A percentile compares a stretch with the other conserved stretches of the same genome.
phyloP scores from a whole-genome alignment of 2,329 filamentous ascomycete genomes.

The Apiospora phragmitis region DNA sequence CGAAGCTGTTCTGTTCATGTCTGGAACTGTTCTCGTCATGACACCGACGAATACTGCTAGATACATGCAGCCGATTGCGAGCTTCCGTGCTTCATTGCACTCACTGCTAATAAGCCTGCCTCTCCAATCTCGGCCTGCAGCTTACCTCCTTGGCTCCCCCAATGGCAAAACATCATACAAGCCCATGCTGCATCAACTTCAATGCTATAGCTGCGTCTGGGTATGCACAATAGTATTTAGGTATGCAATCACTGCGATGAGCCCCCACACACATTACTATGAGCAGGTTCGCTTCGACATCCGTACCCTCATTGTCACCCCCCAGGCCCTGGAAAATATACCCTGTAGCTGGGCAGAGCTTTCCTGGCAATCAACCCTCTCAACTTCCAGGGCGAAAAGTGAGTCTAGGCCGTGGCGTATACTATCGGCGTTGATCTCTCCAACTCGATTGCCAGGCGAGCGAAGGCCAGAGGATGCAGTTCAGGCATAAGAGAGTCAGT shows the following conservation, averaged over 20 bases:
- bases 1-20: not conserved
- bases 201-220: not conserved
- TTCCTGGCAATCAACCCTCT: not conserved
- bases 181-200: not conserved
- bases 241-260: not conserved
- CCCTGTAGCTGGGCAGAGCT: not conserved
- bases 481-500: not conserved
- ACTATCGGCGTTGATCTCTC: not conserved
- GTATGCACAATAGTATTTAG: not conserved
- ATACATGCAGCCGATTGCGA: not conserved
- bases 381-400: not conserved
- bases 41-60: not conserved
- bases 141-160: not conserved
- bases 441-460: not conserved
- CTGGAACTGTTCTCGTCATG: not conserved
- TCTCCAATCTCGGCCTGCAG: not conserved
- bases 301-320: not conserved
- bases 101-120: not conserved
- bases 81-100: too few species aligned
- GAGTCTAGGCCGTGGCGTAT: not conserved
- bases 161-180: not conserved
- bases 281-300: conserved; percentile 1
- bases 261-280: not conserved
- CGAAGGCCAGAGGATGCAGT: not conserved
- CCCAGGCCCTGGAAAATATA: not conserved